These are phyloP conservation scores for Immersiella caudata DNA, from an alignment of 495 filamentous ascomycete species.

Conservation along the genomic window DNA sequence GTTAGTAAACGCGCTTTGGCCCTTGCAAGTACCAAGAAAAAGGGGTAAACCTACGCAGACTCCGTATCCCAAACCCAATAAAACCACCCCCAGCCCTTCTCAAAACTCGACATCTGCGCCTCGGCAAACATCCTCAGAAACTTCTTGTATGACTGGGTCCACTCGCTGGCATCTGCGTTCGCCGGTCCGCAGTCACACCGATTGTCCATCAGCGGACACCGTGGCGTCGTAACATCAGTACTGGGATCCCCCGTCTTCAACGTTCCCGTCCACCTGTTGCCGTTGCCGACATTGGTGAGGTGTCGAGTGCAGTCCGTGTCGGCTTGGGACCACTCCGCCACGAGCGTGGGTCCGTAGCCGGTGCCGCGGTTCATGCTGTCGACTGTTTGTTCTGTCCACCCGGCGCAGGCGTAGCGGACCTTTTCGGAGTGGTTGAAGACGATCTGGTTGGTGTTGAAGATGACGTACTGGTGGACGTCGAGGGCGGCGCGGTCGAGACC, in stretches of 20 bases:
- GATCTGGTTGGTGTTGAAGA: slow-evolving; percentile 80
- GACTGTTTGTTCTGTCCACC: slow-evolving; percentile 78
- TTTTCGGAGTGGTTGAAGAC: slow-evolving; percentile 71
- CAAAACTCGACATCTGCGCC: slow-evolving; percentile 92
- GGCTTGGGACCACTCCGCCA: slow-evolving; percentile 97
- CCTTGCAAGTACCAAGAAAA: not conserved
- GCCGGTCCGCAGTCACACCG: slow-evolving; percentile 74
- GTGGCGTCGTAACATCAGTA: slow-evolving; percentile 59
- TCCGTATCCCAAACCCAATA: slow-evolving; percentile 85
- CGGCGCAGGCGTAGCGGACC: slow-evolving; percentile 80
- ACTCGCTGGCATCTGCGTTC: slow-evolving; percentile 70
- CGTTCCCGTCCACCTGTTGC: slow-evolving; percentile 90
- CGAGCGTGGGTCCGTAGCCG: slow-evolving; percentile 95
- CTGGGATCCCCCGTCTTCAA: slow-evolving; percentile 57
- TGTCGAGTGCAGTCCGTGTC: slow-evolving; percentile 92
- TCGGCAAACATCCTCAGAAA: slow-evolving; percentile 89
- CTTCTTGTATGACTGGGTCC: slow-evolving; percentile 75
- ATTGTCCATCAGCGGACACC: slow-evolving; percentile 67
- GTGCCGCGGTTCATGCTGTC: slow-evolving; percentile 68
- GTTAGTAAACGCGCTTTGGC: slow-evolving; percentile 40
- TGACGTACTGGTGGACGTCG: slow-evolving; percentile 93
- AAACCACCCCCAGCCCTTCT: slow-evolving; percentile 93
- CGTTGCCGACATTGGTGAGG: slow-evolving; percentile 87
- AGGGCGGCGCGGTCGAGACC: slow-evolving; percentile 65
- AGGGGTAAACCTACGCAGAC: slow-evolving; percentile 35